phyloP scores from a whole-genome alignment of 805 yeast species.

The Myxozyma geophila region DNA sequence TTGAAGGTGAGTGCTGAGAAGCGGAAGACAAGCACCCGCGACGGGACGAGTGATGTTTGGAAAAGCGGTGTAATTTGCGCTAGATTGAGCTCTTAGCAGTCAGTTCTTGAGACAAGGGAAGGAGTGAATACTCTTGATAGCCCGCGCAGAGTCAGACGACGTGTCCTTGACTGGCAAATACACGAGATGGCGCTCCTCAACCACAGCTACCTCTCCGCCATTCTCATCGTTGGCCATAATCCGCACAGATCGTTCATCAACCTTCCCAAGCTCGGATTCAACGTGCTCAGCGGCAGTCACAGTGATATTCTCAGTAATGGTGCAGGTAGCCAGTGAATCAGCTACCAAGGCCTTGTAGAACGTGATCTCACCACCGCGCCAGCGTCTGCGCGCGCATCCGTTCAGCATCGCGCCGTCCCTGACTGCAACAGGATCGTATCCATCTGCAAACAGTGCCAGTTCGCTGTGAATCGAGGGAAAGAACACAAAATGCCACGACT shows the following conservation, averaged over 20 bases:
- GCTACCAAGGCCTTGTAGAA: slow-evolving; percentile 13
- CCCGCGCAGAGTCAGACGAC: neutral
- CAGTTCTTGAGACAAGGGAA: neutral
- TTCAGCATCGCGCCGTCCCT: neutral
- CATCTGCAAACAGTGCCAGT: slow-evolving; percentile 22
- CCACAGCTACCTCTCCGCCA: slow-evolving; percentile 8
- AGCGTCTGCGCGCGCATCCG: slow-evolving; percentile 20
- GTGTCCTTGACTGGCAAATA: slow-evolving; percentile 7
- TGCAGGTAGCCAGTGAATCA: slow-evolving; percentile 14
- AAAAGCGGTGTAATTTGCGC: neutral
- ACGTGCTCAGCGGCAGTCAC: neutral
- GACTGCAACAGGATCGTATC: slow-evolving; percentile 29
- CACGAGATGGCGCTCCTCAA: slow-evolving; percentile 22
- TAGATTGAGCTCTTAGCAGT: neutral
- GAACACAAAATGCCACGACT: slow-evolving; percentile 33
- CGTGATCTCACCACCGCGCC: slow-evolving; percentile 31
- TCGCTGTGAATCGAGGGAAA: slow-evolving; percentile 22
- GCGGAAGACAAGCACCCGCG: slow-evolving; percentile 28
- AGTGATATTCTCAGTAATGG: slow-evolving; percentile 3
- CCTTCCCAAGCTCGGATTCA: neutral
- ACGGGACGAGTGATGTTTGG: slow-evolving; percentile 25
- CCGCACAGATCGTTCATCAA: slow-evolving; percentile 15
- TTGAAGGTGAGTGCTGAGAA: slow-evolving; percentile 81
- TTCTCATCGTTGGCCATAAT: slow-evolving; percentile 8
- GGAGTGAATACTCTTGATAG: slow-evolving; percentile 6